Conservation (phyloP, 371 early-diverging fungal genomes). For the Capillidium heterosporum region DNA sequence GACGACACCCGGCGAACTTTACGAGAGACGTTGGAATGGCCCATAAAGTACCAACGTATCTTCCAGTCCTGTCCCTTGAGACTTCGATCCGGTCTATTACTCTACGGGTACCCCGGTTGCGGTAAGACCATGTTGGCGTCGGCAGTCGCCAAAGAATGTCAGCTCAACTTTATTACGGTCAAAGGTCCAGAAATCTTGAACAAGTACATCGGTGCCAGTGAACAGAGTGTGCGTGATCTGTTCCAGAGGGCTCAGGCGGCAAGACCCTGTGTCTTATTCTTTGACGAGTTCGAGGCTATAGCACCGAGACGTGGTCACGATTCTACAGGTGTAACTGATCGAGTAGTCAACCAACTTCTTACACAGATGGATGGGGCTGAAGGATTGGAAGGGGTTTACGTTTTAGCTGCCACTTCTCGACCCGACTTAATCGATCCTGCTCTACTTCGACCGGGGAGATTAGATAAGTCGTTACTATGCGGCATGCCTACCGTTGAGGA, state of each 20-base stretch:
- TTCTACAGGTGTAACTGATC: constrained; percentile 81
- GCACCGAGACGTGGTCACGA: constrained; percentile 81
- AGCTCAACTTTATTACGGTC: constrained; percentile 85
- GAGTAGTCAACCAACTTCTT: constrained; percentile 91
- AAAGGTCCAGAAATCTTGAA: constrained; percentile 92
- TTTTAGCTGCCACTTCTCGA: constrained; percentile 93
- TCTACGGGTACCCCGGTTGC: constrained; percentile 91
- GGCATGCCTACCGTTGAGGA: constrained; percentile 61
- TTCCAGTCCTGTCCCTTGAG: constrained; percentile 75
- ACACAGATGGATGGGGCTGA: constrained; percentile 96
- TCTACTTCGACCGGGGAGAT: constrained; percentile 92
- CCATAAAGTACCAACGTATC: constrained; percentile 76
- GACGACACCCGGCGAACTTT: constrained; percentile 58
- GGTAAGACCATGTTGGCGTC: constrained; percentile 89
- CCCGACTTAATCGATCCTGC: constrained; percentile 98
- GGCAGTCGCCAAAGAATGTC: constrained; percentile 82
- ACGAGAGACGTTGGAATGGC: constrained; percentile 87
- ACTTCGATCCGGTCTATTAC: constrained; percentile 72
- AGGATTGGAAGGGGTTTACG: constrained; percentile 74
- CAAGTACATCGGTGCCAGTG: constrained; percentile 93
- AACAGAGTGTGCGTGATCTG: constrained; percentile 71
- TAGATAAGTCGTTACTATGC: constrained; percentile 87
- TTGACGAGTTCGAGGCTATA: constrained; percentile 96
- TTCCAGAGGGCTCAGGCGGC: constrained; percentile 87
- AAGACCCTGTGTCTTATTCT: constrained; percentile 78